Percentiles rank a stretch among this genome's conserved stretches.
These are phyloP conservation scores for Suhomyces kilbournensis DNA, from an alignment of 805 yeast genomes.

Conservation along the genomic window DNA sequence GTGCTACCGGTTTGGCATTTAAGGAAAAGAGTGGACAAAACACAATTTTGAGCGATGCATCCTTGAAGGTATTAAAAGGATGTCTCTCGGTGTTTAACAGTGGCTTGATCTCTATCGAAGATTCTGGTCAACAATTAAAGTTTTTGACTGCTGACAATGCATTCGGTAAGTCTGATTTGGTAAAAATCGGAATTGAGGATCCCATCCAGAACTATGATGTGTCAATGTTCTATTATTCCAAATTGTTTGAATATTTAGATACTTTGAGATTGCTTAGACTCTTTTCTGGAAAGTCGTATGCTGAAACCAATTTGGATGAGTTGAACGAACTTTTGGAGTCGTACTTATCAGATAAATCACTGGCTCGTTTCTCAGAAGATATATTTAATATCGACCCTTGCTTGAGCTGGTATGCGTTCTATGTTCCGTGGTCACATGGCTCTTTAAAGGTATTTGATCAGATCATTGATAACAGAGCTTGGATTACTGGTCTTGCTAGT, in stretches of 20 bases:
- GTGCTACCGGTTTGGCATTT: not conserved
- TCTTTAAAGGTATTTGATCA: conserved; percentile 6
- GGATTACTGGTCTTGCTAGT: conserved; percentile 3
- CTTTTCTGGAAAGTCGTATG: conserved; percentile 5
- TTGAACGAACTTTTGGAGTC: conserved; percentile 12
- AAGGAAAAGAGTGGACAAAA: not conserved
- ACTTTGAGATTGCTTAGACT: conserved; percentile 11
- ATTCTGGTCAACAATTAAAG: not conserved
- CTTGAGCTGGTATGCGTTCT: conserved; percentile 2
- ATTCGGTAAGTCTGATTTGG: not conserved
- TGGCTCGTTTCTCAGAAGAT: not conserved
- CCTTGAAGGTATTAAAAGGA: conserved; percentile 3
- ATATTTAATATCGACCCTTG: not conserved
- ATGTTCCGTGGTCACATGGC: conserved; percentile 7
- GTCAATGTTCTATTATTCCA: conserved; percentile 14
- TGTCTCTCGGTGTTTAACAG: conserved; percentile 6
- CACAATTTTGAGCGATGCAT: not conserved
- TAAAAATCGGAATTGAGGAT: conserved; percentile 5
- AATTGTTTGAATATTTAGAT: conserved; percentile 15
- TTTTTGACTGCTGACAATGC: not conserved
- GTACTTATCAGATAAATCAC: not conserved
- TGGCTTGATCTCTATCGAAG: conserved; percentile 1
- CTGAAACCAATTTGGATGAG: conserved; percentile 6
- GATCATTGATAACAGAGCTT: conserved; percentile 4
- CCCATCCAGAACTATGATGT: conserved; percentile 19